Base-by-base conservation (phyloP, 768 basidiomycete genomes). In the Naematelia aurantialba region DNA sequence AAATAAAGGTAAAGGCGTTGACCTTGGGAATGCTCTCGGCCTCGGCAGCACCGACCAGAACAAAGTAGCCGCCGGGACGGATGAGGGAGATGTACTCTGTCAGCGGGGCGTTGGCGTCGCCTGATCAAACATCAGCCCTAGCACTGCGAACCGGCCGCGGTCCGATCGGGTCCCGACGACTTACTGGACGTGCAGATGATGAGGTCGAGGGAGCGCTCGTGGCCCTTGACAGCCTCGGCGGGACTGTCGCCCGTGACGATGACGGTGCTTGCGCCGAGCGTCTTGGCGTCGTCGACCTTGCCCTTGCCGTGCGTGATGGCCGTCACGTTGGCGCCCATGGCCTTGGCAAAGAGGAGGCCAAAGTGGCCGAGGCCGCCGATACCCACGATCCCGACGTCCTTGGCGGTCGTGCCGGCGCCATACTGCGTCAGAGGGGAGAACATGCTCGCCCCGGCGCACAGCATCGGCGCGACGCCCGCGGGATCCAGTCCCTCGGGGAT, bases 401-500 rank as follows among this genome's bases (percentile, higher is more conserved):
- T 74, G 19, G 69, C 73, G n/a, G 67, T 63, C 19, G 51, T 70
- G 24, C 73, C 75, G 11, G 67, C 68, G 30, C 73, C 73, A 61
- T 69, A 70, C 22, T 66, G 49, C 21, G 47, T 59, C 31, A 76
- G 56, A 8, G 75, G 75, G 11, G 66, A 61, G 62, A 53, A 76
- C n/a, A 76, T 61, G 29, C 73, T 76, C 3, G 55, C 61, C 34
- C 75, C 75, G 14, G 65, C 74, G 47, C 74, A 76, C 24, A 76
- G 57, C 62, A 74, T 68, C 1, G 75, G 73, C 19, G 75, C 75
- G 8, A 73, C 75, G 11, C 63, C 39, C 2, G 71, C 39, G 78
- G 79, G 69, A 77, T 85, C 59, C 80, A 81, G 55, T 79, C 80
- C n/a, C 73, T 87, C 13, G 84, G 86, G 87, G 83, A 87, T 34